Percentiles rank a stretch among this genome's conserved stretches.
Conservation (phyloP, 352 stramenopile genomes). For the Phytophthora uliginosa region DNA sequence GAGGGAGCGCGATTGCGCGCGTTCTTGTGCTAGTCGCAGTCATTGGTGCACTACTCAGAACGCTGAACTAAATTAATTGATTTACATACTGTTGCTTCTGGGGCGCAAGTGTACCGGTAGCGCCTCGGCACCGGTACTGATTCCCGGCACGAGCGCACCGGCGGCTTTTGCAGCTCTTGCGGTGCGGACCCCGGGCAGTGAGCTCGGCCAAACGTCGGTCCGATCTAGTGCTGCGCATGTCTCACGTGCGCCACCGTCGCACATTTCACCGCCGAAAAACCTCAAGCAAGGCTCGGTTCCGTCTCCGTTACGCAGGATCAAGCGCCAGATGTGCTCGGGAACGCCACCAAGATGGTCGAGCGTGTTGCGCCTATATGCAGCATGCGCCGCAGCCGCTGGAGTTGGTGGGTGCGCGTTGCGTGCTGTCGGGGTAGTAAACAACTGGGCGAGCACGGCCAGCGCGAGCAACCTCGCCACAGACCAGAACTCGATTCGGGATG, state of each 20-base stretch:
- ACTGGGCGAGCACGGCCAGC: background rate
- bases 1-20: no score
- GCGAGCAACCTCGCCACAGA: background rate
- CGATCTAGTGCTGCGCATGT: background rate
- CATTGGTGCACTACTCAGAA: background rate
- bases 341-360: no score
- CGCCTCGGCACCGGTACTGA: background rate
- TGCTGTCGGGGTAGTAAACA: no score
- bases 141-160: background rate
- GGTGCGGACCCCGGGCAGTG: background rate
- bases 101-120: background rate
- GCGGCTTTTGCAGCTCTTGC: background rate
- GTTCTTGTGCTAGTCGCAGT: no score
- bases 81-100: background rate
- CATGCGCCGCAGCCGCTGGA: no score
- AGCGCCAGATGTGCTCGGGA: no score
- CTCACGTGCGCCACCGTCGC: background rate
- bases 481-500: background rate
- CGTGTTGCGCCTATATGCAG: no score
- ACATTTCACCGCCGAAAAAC: background rate
- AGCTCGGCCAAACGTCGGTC: background rate
- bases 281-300: background rate
- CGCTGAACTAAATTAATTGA: background rate
- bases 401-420: no score
- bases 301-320: background rate